Percentiles rank a stretch among this genome's conserved stretches.
phyloP scores from a whole-genome alignment of 768 basidiomycete genomes.

The Symmetrospora coprosmae region DNA sequence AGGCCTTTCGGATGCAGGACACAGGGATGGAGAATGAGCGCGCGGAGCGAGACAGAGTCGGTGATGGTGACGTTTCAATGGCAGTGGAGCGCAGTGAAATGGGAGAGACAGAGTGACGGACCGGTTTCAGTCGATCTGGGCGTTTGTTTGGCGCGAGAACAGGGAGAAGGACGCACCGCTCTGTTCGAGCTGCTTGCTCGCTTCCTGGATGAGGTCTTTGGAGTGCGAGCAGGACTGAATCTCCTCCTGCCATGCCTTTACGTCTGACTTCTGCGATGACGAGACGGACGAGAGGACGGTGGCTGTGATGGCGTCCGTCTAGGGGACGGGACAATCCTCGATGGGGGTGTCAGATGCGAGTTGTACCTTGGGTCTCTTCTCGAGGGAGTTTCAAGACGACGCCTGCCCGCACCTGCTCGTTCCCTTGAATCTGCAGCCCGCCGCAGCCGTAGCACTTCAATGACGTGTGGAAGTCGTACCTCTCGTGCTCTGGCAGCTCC shows the following conservation, averaged over 20 bases:
- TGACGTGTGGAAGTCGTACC: slow-evolving; percentile 54
- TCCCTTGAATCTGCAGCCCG: not conserved
- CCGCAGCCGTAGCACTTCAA: slow-evolving; percentile 63
- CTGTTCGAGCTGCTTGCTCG: slow-evolving; percentile 41
- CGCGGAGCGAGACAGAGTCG: not conserved
- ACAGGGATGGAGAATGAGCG: too few species aligned
- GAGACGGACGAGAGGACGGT: slow-evolving; percentile 67
- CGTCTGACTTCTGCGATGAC: slow-evolving; percentile 79
- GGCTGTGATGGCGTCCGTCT: slow-evolving; percentile 38
- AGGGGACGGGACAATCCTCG: not conserved
- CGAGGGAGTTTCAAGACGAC: too few species aligned
- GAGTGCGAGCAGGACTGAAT: slow-evolving; percentile 73
- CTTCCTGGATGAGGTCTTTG: slow-evolving; percentile 44
- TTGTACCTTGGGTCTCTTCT: not conserved
- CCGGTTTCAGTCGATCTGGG: too few species aligned
- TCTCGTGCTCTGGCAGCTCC: slow-evolving; percentile 56
- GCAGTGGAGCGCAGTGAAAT: too few species aligned
- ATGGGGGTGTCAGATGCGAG: not conserved
- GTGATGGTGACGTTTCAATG: too few species aligned
- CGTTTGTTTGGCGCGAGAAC: too few species aligned
- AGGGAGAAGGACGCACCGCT: slow-evolving; percentile 47
- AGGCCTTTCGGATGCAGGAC: too few species aligned
- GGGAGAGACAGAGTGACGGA: too few species aligned
- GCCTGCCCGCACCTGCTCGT: slow-evolving; percentile 24
- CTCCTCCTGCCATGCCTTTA: slow-evolving; percentile 97